A percentile compares a stretch with the other conserved stretches of the same genome.
These are phyloP conservation scores for Acacia pycnantha DNA, from an alignment of 331 rosid genomes.

Conservation along the genomic window DNA sequence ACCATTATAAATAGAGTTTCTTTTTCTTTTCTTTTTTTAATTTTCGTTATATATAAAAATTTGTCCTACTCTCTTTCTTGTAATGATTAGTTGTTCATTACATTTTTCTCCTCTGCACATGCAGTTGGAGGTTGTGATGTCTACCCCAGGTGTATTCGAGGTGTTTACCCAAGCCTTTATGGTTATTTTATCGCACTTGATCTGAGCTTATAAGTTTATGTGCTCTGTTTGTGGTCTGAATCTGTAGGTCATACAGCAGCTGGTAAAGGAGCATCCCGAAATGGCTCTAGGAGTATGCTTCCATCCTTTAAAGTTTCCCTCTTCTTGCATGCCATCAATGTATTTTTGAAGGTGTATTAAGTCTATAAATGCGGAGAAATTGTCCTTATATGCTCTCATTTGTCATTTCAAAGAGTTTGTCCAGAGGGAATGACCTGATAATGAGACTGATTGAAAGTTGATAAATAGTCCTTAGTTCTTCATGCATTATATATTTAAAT, in stretches of 20 bases:
- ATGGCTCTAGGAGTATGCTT: conserved; percentile 62
- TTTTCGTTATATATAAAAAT: conserved; percentile 2
- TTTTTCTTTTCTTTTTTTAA: no score
- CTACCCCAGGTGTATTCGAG: conserved; percentile 93
- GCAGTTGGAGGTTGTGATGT: conserved; percentile 87
- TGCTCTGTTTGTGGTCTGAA: conserved; percentile 19
- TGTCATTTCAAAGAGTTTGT: neutral
- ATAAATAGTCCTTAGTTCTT: neutral
- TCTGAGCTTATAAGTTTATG: conserved; percentile 23
- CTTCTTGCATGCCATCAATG: neutral
- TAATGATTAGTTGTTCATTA: conserved; percentile 34
- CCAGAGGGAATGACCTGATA: neutral
- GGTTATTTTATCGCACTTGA: conserved; percentile 18
- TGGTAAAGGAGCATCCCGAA: conserved; percentile 72
- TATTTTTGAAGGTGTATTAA: conserved; percentile 9
- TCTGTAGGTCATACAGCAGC: conserved; percentile 67
- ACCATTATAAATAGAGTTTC: neutral
- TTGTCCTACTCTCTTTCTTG: neutral
- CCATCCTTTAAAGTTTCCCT: conserved; percentile 19
- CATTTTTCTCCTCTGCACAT: conserved; percentile 31
- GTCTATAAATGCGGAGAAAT: conserved; percentile 12
- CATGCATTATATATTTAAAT: neutral
- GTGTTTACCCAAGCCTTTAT: conserved; percentile 44
- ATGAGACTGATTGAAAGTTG: neutral
- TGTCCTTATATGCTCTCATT: conserved; percentile 4